Conservation (phyloP, 768 basidiomycete species). For the Lactarius evosmus region DNA sequence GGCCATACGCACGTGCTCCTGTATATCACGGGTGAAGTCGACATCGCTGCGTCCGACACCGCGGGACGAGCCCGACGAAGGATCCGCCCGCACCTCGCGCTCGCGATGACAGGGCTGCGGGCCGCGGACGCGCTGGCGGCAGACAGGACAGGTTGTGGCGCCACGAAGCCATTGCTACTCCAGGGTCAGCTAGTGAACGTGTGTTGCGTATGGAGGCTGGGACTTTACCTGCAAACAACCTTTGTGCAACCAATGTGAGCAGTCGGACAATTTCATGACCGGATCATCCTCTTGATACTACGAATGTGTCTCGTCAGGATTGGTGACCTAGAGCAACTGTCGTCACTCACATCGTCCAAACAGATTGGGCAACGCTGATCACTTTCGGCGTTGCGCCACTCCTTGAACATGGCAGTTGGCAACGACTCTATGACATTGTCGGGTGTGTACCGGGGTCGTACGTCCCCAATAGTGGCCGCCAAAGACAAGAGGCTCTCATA, state of each 20-base stretch:
- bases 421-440: constrained; percentile 55
- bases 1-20: constrained; percentile 14
- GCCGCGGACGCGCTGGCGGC: constrained; percentile 57
- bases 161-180: constrained; percentile 74
- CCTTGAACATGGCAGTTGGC: constrained; percentile 59
- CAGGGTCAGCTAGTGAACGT: constrained; percentile 17
- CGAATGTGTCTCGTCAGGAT: constrained; percentile 8
- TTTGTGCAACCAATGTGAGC: constrained; percentile 79
- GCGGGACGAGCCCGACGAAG: constrained; percentile 10
- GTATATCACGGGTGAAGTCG: constrained; percentile 13
- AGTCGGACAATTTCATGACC: constrained; percentile 64
- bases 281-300: constrained; percentile 64
- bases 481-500: constrained; percentile 67
- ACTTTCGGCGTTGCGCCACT: constrained; percentile 60
- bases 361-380: constrained; percentile 82
- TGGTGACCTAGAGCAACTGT: constrained; percentile 11
- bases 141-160: constrained; percentile 78
- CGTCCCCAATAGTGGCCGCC: constrained; percentile 63
- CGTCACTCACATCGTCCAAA: constrained; percentile 67
- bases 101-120: constrained; percentile 17
- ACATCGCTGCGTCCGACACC: constrained; percentile 3
- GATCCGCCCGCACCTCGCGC: constrained; percentile 7
- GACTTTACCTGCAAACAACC: constrained; percentile 65
- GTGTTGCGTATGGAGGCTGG: not conserved
- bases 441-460: constrained; percentile 59